Conservation (phyloP, 2,329 filamentous ascomycete species). For the Penicillium janthinellum region DNA sequence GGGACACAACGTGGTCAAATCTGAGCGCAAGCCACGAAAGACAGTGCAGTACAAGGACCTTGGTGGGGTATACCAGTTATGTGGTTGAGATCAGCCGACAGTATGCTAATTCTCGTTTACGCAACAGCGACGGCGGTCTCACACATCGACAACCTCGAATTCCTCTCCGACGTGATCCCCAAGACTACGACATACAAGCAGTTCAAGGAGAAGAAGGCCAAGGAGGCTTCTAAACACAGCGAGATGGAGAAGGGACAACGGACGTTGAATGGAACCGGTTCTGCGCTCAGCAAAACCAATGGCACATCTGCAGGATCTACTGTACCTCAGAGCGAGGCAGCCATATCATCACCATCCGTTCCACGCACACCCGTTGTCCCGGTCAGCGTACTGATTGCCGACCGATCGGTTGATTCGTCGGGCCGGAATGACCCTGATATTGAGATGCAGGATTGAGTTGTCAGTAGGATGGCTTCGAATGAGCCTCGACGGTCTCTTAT, state of each 20-base stretch:
- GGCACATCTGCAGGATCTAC: conserved; percentile 23
- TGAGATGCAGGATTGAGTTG: conserved; percentile 52
- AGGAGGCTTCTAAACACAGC: conserved; percentile 35
- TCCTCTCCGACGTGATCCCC: conserved; percentile 87
- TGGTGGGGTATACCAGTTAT: conserved; percentile 53
- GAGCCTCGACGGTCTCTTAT: conserved; percentile 9
- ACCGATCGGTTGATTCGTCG: conserved; percentile 53
- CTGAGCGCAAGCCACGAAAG: conserved; percentile 86
- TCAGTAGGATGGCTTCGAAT: neutral
- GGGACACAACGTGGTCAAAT: conserved; percentile 82
- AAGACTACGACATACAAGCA: conserved; percentile 80
- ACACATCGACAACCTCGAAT: conserved; percentile 91
- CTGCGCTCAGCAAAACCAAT: conserved; percentile 24
- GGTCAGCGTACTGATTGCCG: conserved; percentile 57
- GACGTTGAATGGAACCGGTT: conserved; percentile 36
- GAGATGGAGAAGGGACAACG: conserved; percentile 44
- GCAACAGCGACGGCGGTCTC: conserved; percentile 75
- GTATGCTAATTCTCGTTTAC: conserved; percentile 12
- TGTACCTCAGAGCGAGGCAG: conserved; percentile 18
- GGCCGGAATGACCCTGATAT: conserved; percentile 55
- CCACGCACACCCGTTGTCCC: conserved; percentile 45
- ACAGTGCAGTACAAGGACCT: conserved; percentile 97
- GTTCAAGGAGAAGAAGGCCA: conserved; percentile 65
- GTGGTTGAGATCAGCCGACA: neutral
- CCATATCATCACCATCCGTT: conserved; percentile 27